Percentiles rank a stretch among this genome's conserved stretches.
phyloP scores from a whole-genome alignment of 2,329 filamentous ascomycete species.

The Verticillium zaregamsianum region DNA sequence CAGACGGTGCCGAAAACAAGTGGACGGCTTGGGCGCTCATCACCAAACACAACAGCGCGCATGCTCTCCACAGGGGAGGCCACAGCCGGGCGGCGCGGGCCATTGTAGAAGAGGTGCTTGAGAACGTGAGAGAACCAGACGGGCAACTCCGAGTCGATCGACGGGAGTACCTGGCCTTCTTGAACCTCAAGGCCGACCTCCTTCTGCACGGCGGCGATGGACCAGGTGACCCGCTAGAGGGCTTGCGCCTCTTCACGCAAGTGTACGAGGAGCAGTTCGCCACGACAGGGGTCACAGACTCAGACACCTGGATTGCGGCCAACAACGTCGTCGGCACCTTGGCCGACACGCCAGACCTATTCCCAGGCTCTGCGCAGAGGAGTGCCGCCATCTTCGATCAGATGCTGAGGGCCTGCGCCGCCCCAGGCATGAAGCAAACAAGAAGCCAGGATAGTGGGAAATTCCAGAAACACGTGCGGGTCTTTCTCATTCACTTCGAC shows the following conservation, averaged over 20 bases:
- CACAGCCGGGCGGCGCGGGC: neutral
- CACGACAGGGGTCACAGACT: neutral
- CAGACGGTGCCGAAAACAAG: neutral
- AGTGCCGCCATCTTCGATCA: neutral
- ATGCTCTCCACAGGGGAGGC: neutral
- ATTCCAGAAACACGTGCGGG: neutral
- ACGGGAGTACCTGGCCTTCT: neutral
- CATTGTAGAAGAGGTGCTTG: neutral
- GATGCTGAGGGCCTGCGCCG: neutral
- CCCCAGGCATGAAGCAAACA: neutral
- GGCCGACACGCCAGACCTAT: neutral
- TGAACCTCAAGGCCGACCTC: neutral
- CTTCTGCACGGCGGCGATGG: neutral
- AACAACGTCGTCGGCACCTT: neutral
- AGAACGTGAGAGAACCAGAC: neutral
- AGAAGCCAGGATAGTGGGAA: neutral
- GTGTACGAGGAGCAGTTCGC: neutral
- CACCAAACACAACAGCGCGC: neutral
- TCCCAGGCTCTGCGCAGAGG: neutral
- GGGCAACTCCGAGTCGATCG: neutral
- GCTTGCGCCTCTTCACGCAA: neutral
- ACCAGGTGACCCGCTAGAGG: neutral
- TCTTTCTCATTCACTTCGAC: neutral
- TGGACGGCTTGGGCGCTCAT: neutral
- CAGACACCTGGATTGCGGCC: neutral